phyloP scores from a whole-genome alignment of 345 rosid species.

The Acer negundo region DNA sequence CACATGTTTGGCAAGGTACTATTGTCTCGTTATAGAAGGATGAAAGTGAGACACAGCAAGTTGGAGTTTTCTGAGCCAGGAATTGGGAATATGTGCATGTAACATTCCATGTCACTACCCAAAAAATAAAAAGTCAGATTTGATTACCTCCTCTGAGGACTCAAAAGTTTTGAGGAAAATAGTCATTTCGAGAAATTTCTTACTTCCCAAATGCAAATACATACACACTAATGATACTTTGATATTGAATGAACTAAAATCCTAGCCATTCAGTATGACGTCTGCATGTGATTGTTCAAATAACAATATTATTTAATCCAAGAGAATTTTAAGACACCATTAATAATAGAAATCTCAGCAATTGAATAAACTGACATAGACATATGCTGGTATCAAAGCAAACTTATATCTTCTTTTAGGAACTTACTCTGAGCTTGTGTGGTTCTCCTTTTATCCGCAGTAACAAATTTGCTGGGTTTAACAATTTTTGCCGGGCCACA shows the following conservation, averaged over 20 bases:
- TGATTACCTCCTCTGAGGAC: neutral
- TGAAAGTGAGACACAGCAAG: slow-evolving; percentile 92
- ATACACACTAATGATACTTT: neutral
- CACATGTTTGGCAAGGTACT: slow-evolving; percentile 73
- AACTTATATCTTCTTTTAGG: neutral
- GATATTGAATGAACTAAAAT: neutral
- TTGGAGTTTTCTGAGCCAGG: slow-evolving; percentile 68
- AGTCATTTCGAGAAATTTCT: neutral
- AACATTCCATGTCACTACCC: slow-evolving; percentile 92
- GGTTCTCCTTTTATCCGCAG: slow-evolving; percentile 65
- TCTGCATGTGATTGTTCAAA: slow-evolving; percentile 2
- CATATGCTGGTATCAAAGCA: neutral
- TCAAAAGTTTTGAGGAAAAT: neutral
- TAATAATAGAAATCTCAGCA: neutral
- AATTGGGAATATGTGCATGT: slow-evolving; percentile 90
- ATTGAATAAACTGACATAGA: neutral
- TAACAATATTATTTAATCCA: neutral
- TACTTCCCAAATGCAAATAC: neutral
- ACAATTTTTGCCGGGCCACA: slow-evolving; percentile 70
- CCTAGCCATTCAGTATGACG: neutral
- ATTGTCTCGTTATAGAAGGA: slow-evolving; percentile 78
- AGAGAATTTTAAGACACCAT: neutral
- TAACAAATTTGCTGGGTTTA: slow-evolving; percentile 46
- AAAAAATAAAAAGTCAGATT: slow-evolving; percentile 1
- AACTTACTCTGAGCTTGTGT: slow-evolving; percentile 87